Conservation (phyloP, 2,329 filamentous ascomycete genomes). For the Trichoderma atrobrunneum region DNA sequence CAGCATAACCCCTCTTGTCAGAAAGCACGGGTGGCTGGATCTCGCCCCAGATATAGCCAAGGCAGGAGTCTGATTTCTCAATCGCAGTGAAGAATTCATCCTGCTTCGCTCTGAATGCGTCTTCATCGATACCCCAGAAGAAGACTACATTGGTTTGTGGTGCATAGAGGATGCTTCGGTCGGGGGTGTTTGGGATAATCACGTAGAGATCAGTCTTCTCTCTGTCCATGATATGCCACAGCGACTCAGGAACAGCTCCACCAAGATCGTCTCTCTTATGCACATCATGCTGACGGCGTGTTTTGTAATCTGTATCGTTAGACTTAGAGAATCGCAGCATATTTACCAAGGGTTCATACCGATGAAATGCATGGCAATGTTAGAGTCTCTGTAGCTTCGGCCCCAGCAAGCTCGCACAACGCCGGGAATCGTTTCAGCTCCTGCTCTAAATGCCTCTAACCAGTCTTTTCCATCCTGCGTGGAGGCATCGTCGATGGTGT, state of each 20-base stretch:
- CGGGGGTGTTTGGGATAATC: background rate
- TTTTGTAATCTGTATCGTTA: background rate
- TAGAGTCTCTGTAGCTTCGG: background rate
- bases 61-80: no score
- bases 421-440: background rate
- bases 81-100: background rate
- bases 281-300: background rate
- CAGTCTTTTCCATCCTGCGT: background rate
- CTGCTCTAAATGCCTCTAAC: background rate
- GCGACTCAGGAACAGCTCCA: background rate
- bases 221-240: background rate
- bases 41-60: no score
- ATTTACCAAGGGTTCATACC: background rate
- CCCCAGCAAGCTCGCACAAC: background rate
- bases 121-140: background rate
- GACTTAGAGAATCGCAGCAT: background rate
- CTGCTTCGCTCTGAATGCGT: background rate
- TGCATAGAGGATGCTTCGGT: background rate
- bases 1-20: no score
- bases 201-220: background rate
- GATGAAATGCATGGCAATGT: background rate
- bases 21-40: no score
- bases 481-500: no score
- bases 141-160: background rate
- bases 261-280: background rate